Evolutionary conservation across 2,329 filamentous ascomycete species (phyloP).

Genomic region (Elsinoe ampelina): DNA sequence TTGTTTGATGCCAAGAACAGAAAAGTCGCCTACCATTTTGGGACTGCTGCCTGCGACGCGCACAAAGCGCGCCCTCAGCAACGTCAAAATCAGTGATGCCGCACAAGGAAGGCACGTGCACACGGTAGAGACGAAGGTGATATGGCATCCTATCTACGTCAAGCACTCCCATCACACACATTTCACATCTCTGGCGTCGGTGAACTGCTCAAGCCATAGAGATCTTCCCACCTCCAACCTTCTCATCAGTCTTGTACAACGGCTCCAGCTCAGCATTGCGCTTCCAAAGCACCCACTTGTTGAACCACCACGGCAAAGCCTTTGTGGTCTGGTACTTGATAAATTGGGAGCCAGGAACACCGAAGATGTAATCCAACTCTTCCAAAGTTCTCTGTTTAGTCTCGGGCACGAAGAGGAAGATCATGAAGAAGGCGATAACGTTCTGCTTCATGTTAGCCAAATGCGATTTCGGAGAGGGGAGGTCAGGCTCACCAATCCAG

Average conservation of each 20-base stretch:
- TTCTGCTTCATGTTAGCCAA: slow-evolving; percentile 40
- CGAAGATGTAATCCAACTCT: slow-evolving; percentile 43
- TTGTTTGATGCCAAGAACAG: too few species aligned
- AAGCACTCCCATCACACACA: too few species aligned
- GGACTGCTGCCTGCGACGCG: too few species aligned
- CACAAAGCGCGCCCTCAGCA: too few species aligned
- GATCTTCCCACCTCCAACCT: not conserved
- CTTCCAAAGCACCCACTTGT: slow-evolving; percentile 33
- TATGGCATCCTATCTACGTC: too few species aligned
- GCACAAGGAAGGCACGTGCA: too few species aligned
- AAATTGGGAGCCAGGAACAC: slow-evolving; percentile 36
- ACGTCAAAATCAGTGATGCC: too few species aligned
- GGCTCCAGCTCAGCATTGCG: slow-evolving; percentile 20
- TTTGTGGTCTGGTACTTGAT: slow-evolving; percentile 27
- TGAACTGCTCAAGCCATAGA: not conserved
- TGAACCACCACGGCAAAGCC: slow-evolving; percentile 38
- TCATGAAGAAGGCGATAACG: slow-evolving; percentile 51
- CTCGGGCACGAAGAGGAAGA: slow-evolving; percentile 49
- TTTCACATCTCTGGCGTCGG: too few species aligned
- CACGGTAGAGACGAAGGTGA: too few species aligned
- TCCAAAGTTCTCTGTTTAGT: slow-evolving; percentile 45
- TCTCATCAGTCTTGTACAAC: slow-evolving; percentile 8
- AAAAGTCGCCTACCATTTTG: too few species aligned
- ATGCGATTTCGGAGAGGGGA: not conserved
- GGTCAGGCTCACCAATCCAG: slow-evolving; percentile 17